These are phyloP conservation scores for Leishmania martiniquensis DNA, from an alignment of 208 protist species.

Conservation along the genomic window DNA sequence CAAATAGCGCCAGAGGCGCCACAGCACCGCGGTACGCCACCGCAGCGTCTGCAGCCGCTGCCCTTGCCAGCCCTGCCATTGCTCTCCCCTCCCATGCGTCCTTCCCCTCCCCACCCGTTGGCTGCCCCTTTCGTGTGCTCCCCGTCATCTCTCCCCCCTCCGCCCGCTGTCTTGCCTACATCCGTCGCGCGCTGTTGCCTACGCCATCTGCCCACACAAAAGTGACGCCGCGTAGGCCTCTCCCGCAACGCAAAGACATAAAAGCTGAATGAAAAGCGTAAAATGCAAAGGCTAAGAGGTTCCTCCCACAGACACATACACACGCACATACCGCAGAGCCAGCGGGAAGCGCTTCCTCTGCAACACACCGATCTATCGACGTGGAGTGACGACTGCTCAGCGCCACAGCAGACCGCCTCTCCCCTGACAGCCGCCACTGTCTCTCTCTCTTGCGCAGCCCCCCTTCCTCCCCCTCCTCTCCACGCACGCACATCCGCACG, in stretches of 20 bases:
- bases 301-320: background rate
- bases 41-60: background rate
- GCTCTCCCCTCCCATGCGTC: background rate
- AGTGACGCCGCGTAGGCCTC: background rate
- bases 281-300: background rate
- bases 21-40: background rate
- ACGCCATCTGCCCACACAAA: background rate
- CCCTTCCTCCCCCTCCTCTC: background rate
- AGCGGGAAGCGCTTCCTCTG: background rate
- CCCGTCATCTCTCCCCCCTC: background rate
- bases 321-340: background rate
- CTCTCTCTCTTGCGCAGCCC: background rate
- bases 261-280: background rate
- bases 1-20: background rate
- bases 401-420: background rate
- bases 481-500: background rate
- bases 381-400: background rate
- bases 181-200: background rate
- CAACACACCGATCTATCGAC: background rate
- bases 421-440: background rate
- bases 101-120: background rate
- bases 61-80: background rate
- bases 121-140: background rate
- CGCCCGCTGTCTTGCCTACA: background rate
- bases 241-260: background rate